Evolutionary conservation across 768 basidiomycete species (phyloP).

Genomic region (Suillus discolor): DNA sequence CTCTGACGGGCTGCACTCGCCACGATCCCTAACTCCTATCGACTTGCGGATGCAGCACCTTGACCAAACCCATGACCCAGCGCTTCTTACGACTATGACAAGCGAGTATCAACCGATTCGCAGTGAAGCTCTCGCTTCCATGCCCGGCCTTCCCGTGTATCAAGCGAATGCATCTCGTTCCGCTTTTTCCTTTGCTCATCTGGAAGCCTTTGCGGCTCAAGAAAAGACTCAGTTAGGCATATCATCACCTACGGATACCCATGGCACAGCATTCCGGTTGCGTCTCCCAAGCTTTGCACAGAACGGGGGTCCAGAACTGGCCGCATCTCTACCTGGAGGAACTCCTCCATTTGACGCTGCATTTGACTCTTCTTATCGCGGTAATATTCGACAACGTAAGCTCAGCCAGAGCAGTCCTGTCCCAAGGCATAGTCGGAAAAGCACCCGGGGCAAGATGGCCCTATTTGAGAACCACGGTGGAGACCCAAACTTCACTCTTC

Average conservation of each 20-base stretch:
- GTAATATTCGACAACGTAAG: constrained; percentile 73
- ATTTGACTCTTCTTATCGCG: constrained; percentile 20
- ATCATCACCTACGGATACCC: constrained; percentile 41
- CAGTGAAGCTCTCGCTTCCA: constrained; percentile 28
- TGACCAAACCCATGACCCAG: constrained; percentile 50
- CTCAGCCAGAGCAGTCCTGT: constrained; percentile 79
- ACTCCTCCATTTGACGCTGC: constrained; percentile 15
- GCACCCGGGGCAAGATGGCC: constrained; percentile 82
- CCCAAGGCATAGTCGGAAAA: constrained; percentile 61
- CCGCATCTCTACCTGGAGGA: constrained; percentile 5
- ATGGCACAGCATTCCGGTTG: constrained; percentile 16
- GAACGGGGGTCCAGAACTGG: constrained; percentile 13
- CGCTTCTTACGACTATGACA: constrained; percentile 39
- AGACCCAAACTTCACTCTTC: constrained; percentile 51
- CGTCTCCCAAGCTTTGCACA: constrained; percentile 19
- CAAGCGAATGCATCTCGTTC: constrained; percentile 60
- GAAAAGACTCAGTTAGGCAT: constrained; percentile 73
- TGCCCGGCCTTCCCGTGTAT: constrained; percentile 66
- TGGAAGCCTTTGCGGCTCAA: constrained; percentile 76
- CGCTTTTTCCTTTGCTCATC: constrained; percentile 68
- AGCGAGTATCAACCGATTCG: constrained; percentile 26
- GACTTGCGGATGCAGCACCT: constrained; percentile 41
- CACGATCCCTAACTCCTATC: constrained; percentile 16
- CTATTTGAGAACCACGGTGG: constrained; percentile 72
- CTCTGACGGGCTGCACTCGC: constrained; percentile 11